phyloP scores from a whole-genome alignment of 352 stramenopile genomes.

The Phytopythium boreale region DNA sequence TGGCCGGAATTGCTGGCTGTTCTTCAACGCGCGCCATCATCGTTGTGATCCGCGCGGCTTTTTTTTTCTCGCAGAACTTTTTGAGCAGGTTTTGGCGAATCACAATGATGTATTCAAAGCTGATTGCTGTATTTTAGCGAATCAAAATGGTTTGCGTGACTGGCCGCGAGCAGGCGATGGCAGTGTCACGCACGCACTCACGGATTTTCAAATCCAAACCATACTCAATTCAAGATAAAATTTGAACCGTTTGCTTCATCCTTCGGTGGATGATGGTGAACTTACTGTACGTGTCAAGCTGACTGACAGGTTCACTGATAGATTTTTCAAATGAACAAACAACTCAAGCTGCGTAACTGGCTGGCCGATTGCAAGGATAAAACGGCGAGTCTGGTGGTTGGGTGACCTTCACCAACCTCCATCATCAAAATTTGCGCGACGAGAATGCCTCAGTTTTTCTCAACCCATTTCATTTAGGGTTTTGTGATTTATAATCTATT shows the following conservation, averaged over 20 bases:
- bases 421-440: neutral
- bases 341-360: neutral
- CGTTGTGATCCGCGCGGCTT: neutral
- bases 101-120: neutral
- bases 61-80: neutral
- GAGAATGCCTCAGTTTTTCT: neutral
- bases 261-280: neutral
- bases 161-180: neutral
- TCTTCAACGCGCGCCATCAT: neutral
- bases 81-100: neutral
- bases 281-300: neutral
- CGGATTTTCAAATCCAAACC: neutral
- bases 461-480: neutral
- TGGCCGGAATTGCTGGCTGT: neutral
- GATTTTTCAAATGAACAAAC: neutral
- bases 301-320: neutral
- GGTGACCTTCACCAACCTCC: neutral
- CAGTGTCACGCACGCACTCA: neutral
- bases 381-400: neutral
- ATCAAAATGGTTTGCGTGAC: neutral
- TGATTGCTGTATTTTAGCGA: neutral
- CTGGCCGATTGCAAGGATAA: neutral
- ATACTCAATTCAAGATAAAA: neutral
- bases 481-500: neutral
- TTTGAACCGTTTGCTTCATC: neutral